These are phyloP conservation scores for Colletotrichum neosansevieriae DNA, from an alignment of 2,329 filamentous ascomycete genomes.

Conservation along the genomic window DNA sequence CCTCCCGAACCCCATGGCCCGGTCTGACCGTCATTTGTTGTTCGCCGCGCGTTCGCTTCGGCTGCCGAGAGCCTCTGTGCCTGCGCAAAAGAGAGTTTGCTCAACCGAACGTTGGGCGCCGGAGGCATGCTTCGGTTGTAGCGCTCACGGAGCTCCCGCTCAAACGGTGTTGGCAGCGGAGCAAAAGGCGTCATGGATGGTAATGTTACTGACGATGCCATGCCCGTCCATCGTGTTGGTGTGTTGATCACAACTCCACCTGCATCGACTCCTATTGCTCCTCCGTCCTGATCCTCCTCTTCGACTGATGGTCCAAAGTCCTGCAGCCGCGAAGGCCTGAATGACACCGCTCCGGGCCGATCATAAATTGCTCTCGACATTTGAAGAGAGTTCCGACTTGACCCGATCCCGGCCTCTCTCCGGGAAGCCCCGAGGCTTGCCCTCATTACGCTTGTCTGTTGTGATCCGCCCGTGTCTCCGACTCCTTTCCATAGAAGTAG, in stretches of 20 bases:
- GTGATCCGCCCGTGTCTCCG: background rate
- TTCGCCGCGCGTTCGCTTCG: constrained; percentile 11
- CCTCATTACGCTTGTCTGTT: constrained; percentile 8
- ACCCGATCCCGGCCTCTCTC: constrained; percentile 5
- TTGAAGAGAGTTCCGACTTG: constrained; percentile 15
- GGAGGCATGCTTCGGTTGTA: constrained; percentile 31
- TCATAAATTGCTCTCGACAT: constrained; percentile 31
- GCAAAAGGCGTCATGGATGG: constrained; percentile 58
- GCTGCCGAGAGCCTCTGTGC: constrained; percentile 24
- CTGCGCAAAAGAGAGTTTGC: constrained; percentile 32
- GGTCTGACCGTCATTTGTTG: background rate
- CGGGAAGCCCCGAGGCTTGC: constrained; percentile 24
- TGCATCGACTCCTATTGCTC: constrained; percentile 17
- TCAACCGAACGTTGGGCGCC: constrained; percentile 9
- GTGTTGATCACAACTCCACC: constrained; percentile 49
- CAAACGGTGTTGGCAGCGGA: constrained; percentile 58
- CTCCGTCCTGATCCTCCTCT: constrained; percentile 37
- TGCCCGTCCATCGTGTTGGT: constrained; percentile 61
- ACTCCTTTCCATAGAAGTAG: constrained; percentile 36
- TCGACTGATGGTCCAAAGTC: constrained; percentile 18
- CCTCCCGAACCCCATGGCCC: background rate
- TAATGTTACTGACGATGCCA: constrained; percentile 52
- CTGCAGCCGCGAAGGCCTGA: constrained; percentile 21
- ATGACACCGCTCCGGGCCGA: constrained; percentile 11
- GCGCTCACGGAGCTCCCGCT: constrained; percentile 49